phyloP scores from a whole-genome alignment of 441 rosid genomes.

The Dalechampia spathulata region DNA sequence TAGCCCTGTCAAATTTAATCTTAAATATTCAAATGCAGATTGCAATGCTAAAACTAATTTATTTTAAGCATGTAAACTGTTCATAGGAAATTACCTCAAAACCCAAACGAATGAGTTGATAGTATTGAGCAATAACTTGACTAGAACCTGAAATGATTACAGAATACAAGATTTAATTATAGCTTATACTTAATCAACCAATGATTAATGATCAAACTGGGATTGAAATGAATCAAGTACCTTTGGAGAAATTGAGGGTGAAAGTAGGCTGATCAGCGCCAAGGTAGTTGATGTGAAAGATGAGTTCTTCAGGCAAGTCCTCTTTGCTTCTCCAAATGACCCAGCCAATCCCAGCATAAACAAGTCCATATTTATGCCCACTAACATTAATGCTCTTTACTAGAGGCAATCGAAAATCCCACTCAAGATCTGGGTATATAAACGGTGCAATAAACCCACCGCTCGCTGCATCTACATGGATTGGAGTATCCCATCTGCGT shows the following conservation, averaged over 20 bases:
- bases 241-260: slow-evolving; percentile 94
- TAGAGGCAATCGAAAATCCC: slow-evolving; percentile 75
- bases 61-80: neutral
- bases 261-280: slow-evolving; percentile 96
- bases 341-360: slow-evolving; percentile 92
- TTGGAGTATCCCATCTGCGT: slow-evolving; percentile 78
- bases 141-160: slow-evolving; percentile 54
- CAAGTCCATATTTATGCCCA: slow-evolving; percentile 90
- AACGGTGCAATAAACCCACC: slow-evolving; percentile 92
- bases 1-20: slow-evolving; percentile 34
- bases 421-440: slow-evolving; percentile 67
- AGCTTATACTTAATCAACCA: too few relatives aligned
- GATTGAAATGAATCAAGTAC: slow-evolving; percentile 11
- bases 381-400: slow-evolving; percentile 90
- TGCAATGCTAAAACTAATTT: too few relatives aligned
- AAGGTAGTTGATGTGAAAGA: slow-evolving; percentile 85
- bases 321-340: slow-evolving; percentile 81
- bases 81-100: slow-evolving; percentile 25
- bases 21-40: too few relatives aligned
- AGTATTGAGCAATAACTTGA: slow-evolving; percentile 87
- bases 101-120: slow-evolving; percentile 78
- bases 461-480: slow-evolving; percentile 90
- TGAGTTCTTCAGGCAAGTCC: slow-evolving; percentile 86
- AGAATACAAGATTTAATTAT: neutral
- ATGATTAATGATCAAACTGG: too few relatives aligned